Conservation (phyloP, 2,329 filamentous ascomycete species). For the Trichocomaceae sp. region DNA sequence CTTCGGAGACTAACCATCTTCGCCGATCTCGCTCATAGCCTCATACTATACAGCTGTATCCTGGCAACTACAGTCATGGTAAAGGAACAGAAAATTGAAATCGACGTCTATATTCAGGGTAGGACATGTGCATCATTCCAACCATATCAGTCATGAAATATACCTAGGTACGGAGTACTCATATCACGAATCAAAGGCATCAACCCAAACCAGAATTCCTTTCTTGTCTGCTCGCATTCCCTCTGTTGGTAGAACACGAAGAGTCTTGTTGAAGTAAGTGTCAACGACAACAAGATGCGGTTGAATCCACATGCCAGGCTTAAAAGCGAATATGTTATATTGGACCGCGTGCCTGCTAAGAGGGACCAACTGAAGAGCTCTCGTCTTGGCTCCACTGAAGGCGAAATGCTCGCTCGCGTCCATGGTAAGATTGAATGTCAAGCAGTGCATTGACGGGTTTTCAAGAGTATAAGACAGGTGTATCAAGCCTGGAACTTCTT, state of each 20-base stretch:
- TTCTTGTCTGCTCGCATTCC: slow-evolving; percentile 55
- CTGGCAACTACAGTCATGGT: not conserved
- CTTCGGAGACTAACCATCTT: slow-evolving; percentile 10
- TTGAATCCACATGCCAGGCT: slow-evolving; percentile 59
- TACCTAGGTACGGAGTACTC: not conserved
- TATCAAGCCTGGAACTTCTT: slow-evolving; percentile 28
- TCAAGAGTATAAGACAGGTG: slow-evolving; percentile 68
- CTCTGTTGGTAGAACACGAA: slow-evolving; percentile 73
- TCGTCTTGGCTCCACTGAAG: slow-evolving; percentile 81
- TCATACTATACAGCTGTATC: too few species aligned
- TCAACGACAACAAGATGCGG: slow-evolving; percentile 74
- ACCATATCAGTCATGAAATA: not conserved
- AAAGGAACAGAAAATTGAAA: not conserved
- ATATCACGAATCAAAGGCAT: slow-evolving; percentile 25
- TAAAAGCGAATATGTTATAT: slow-evolving; percentile 66
- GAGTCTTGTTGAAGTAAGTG: slow-evolving; percentile 85
- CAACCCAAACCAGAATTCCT: slow-evolving; percentile 41
- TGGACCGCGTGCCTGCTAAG: slow-evolving; percentile 67
- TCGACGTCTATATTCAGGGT: not conserved
- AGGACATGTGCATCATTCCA: not conserved
- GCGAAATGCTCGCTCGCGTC: slow-evolving; percentile 89
- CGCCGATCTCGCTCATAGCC: slow-evolving; percentile 3
- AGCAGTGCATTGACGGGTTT: slow-evolving; percentile 88
- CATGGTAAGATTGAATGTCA: slow-evolving; percentile 89
- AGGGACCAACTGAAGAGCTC: slow-evolving; percentile 72